These are phyloP conservation scores for Tylopilus balloui DNA, from an alignment of 768 basidiomycete species.

Conservation along the genomic window DNA sequence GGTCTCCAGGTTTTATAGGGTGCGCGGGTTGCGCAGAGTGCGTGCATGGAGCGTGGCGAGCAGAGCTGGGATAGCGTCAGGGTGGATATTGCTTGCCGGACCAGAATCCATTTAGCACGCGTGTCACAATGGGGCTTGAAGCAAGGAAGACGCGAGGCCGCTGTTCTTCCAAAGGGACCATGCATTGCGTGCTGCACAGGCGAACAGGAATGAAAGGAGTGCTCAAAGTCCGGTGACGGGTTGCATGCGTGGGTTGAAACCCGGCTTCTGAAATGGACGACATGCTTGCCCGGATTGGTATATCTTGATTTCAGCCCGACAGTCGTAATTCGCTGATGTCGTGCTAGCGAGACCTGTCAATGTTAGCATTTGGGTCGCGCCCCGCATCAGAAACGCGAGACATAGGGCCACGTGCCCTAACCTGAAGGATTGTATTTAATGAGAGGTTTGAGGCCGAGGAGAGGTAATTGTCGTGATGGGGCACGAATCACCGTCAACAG, in stretches of 20 bases:
- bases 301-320: constrained; percentile 1
- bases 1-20: constrained; percentile 23
- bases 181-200: constrained; percentile 29
- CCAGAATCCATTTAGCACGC: constrained; percentile 20
- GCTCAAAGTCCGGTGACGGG: constrained; percentile 18
- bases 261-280: constrained; percentile 16
- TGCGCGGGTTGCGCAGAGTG: constrained; percentile 17
- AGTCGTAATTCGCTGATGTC: constrained; percentile 5
- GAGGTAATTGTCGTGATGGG: constrained; percentile 19
- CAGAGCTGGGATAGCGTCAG: constrained; percentile 24
- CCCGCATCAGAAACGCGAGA: constrained; percentile 7
- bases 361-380: background rate
- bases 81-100: constrained; percentile 16
- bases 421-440: constrained; percentile 11
- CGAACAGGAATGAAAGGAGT: constrained; percentile 28
- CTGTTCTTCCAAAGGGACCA: constrained; percentile 26
- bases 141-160: constrained; percentile 33
- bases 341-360: background rate
- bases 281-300: background rate
- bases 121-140: constrained; percentile 22
- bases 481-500: constrained; percentile 23
- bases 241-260: constrained; percentile 2
- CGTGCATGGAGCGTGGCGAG: constrained; percentile 28
- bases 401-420: constrained; percentile 16
- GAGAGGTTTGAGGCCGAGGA: constrained; percentile 21